Base-by-base conservation (phyloP, 495 filamentous ascomycete genomes). In the Parathielavia hyrcaniae region DNA sequence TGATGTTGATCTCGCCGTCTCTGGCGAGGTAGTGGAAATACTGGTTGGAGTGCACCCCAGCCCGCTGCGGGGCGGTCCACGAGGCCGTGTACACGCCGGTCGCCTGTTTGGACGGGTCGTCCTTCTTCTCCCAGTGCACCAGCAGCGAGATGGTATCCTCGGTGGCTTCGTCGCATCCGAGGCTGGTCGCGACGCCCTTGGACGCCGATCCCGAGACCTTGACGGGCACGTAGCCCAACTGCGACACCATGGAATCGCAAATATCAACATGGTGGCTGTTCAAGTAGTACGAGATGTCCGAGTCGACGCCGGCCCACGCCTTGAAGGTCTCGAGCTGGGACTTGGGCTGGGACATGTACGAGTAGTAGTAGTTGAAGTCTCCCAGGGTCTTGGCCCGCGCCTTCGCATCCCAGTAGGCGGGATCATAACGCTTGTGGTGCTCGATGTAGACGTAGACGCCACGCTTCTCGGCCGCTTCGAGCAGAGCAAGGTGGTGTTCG, bases 281-380 rank as follows among this genome's bases (percentile, higher is more conserved):
- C 12, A 97, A 80, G 67, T 96, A 97, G 73, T 97, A 97, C 3
- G 84, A 89, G 64, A 96, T 96, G 73, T 96, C 91, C 36, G 84
- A 89, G 64, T 96, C 90, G 52, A 83, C 81, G 48, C 91, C 91
- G 0, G 91, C 91, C 91, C 91, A 97, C 0, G 91, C 88, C 71
- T 90, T 93, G 84, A 97, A 97, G 0, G 91, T 96, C 75, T 95
- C 89, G 7, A 97, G 79, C 73, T 96, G 91, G 19, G 72, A 85
- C 69, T 97, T 96, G 22, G 91, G 91, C 78, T 97, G 91, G 50
- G 83, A 87, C 91, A 97, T 96, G 77, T 96, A 97, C 61, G 82
- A 86, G 77, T 96, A 96, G 73, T 96, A 97, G 78, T 96, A 96
- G 74, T 95, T 96, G 81, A 96, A 96, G 70, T 96, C 88, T 50